Evolutionary conservation across 495 filamentous ascomycete genomes (phyloP), one percentile per base, ranked within the genome.

Genomic region (Penicillium canariense): DNA sequence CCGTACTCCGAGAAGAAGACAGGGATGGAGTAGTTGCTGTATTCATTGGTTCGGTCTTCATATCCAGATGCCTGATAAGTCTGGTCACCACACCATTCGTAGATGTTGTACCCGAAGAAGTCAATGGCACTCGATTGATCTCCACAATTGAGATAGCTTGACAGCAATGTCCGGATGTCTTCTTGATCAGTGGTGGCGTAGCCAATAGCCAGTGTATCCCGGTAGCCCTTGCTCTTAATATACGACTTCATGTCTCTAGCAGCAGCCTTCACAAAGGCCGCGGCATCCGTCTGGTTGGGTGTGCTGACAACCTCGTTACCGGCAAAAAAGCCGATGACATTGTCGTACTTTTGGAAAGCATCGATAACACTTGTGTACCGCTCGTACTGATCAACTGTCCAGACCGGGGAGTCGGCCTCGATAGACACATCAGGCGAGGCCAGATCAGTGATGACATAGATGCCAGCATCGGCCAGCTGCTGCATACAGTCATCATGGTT

Each of bases 81-180:
- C 58, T 86, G 92, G 39, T 91, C 70, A 53, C 95, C 95, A 71
- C 94, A 98, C 93, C 93, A 98, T 48, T 90, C 91, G 77, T 97
- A 97, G 79, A 97, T 96, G 77, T 98, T 98, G 85, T 96, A 97
- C 49, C 94, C 95, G 88, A 92, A 97, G 79, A 91, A 96, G 73
- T 97, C 95, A 55, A 97, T 96, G 48, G 84, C 77, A 32, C 81
- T 78, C 0, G 69, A 69, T 36, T 77, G 52, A 46, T 86, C 73
- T 56, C 90, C 91, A 67, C 94, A 98, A 79, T 96, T 88, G 75
- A 98, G 95, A 78, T 95, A 98, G 67, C 90, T 73, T 42, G 89
- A 87, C 60, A 97, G 79, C 58, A 87, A 65, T 35, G 71, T 74
- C 63, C 95, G 90, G 61, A 96, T 95, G 6, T 80, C 77, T 12